Conservation (phyloP, 2,329 filamentous ascomycete genomes). For the Aspergillus quadricinctus region DNA sequence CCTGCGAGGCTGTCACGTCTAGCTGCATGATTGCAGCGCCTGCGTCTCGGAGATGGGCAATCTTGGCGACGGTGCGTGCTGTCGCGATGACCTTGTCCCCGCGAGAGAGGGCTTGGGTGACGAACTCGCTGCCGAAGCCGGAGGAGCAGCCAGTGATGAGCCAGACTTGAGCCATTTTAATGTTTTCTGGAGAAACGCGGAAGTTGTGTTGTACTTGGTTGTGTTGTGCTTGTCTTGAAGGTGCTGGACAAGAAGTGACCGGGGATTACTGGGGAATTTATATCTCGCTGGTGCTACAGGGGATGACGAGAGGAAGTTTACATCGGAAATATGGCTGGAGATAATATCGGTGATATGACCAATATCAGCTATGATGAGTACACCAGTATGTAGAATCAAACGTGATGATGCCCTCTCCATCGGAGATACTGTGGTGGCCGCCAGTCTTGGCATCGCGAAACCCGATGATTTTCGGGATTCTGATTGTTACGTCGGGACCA, state of each 20-base stretch:
- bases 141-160: slow-evolving; percentile 34
- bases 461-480: slow-evolving; percentile 3
- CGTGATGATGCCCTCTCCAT: not conserved
- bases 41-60: slow-evolving; percentile 21
- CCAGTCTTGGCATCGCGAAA: not conserved
- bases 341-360: not conserved
- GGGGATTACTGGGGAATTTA: not conserved
- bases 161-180: slow-evolving; percentile 24
- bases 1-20: slow-evolving; percentile 20
- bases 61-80: slow-evolving; percentile 24
- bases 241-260: not conserved
- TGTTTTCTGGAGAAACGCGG: not conserved
- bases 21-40: slow-evolving; percentile 22
- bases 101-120: slow-evolving; percentile 19
- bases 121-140: slow-evolving; percentile 30
- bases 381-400: not conserved
- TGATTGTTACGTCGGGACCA: not conserved
- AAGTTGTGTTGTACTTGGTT: not conserved
- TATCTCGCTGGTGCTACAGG: not conserved
- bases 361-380: not conserved
- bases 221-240: not conserved
- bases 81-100: slow-evolving; percentile 36
- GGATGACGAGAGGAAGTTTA: not conserved
- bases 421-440: not conserved
- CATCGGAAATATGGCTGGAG: not conserved